phyloP scores from a whole-genome alignment of 257 asterid species.

The Ligustrum vulgare region DNA sequence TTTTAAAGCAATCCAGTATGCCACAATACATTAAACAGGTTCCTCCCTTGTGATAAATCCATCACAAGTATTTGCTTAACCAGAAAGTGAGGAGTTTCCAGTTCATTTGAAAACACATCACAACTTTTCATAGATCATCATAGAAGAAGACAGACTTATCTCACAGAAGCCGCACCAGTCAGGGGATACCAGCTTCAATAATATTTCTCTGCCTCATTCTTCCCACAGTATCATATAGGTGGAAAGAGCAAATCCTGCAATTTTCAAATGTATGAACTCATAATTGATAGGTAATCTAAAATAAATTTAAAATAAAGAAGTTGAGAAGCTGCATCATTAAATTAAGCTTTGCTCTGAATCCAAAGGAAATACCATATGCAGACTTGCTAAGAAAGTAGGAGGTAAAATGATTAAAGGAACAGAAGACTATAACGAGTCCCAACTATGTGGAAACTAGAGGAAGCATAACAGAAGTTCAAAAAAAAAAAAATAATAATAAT shows the following conservation, averaged over 20 bases:
- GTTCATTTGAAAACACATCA: background rate
- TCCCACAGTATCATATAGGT: conserved; percentile 25
- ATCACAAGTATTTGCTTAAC: background rate
- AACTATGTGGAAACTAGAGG: conserved; percentile 3
- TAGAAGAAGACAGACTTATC: conserved; percentile 18
- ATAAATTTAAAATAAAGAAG: background rate
- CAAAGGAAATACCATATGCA: background rate
- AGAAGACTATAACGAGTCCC: background rate
- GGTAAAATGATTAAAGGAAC: background rate
- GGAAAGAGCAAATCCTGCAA: conserved; percentile 39
- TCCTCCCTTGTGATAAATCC: background rate
- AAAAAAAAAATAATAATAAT: background rate
- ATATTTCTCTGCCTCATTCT: conserved; percentile 22
- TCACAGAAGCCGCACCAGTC: conserved; percentile 20
- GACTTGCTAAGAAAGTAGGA: background rate
- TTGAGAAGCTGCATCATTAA: background rate
- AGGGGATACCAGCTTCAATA: conserved; percentile 21
- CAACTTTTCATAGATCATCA: conserved; percentile 24
- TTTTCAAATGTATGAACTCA: conserved; percentile 21
- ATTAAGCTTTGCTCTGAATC: background rate
- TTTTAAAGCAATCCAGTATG: background rate
- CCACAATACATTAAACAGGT: background rate
- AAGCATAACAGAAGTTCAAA: background rate
- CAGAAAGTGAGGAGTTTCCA: background rate
- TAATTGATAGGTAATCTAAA: conserved; percentile 3